A percentile compares a stretch with the other conserved stretches of the same genome.
Conservation (phyloP, 768 basidiomycete genomes). For the Mycena albidolilacea region DNA sequence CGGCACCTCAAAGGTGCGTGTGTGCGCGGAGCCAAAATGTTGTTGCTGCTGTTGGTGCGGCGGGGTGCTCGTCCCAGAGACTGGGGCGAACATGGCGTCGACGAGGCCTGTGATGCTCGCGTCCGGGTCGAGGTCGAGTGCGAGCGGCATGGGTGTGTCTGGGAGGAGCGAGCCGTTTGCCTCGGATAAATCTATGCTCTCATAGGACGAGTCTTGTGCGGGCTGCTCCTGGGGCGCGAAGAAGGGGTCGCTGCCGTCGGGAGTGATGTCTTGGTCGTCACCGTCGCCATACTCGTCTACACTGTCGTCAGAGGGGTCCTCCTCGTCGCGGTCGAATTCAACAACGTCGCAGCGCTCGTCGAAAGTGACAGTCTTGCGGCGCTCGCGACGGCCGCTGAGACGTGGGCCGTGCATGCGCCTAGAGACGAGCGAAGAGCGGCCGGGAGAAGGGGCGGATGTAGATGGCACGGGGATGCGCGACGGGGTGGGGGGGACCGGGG, state of each 20-base stretch:
- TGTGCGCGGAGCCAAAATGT: constrained; percentile 35
- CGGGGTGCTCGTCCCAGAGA: constrained; percentile 55
- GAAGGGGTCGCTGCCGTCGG: constrained; percentile 63
- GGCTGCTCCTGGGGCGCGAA: constrained; percentile 52
- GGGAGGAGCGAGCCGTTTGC: constrained; percentile 48
- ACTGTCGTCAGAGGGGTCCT: constrained; percentile 43
- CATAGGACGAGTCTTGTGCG: constrained; percentile 57
- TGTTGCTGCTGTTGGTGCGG: constrained; percentile 52
- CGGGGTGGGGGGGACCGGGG: constrained; percentile 42
- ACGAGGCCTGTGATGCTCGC: constrained; percentile 81
- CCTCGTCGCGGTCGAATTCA: constrained; percentile 81
- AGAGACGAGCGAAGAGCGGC: constrained; percentile 78
- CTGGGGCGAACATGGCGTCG: constrained; percentile 73
- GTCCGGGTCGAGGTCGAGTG: constrained; percentile 60
- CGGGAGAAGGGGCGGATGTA: constrained; percentile 60
- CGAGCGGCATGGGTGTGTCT: constrained; percentile 51
- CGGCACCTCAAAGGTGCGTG: constrained; percentile 26
- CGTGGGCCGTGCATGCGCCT: constrained; percentile 86
- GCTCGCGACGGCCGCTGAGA: constrained; percentile 64
- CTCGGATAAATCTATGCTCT: constrained; percentile 61
- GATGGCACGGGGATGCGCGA: constrained; percentile 44
- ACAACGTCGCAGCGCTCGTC: constrained; percentile 86
- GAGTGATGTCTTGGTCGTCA: constrained; percentile 50
- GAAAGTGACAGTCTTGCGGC: constrained; percentile 86
- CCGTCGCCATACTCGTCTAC: constrained; percentile 51